Percentiles rank a stretch among this genome's conserved stretches.
phyloP scores from a whole-genome alignment of 179 eudicot species.

The Beta corolliflora region DNA sequence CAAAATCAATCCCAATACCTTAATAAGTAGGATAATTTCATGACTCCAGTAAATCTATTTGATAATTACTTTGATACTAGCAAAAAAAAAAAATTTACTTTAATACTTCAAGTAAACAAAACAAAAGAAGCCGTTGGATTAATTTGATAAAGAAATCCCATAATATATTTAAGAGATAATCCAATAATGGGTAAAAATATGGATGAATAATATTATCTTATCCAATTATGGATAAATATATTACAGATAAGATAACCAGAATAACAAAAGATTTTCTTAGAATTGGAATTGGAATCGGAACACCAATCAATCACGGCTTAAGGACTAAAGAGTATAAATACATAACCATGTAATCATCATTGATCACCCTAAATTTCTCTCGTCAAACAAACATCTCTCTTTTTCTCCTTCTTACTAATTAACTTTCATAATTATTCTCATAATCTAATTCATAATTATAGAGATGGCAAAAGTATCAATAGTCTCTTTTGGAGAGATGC shows the following conservation, averaged over 20 bases:
- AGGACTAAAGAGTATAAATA: conserved; percentile 10
- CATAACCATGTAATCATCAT: conserved; percentile 1
- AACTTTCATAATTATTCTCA: neutral
- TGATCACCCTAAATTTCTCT: conserved; percentile 13
- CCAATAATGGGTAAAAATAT: neutral
- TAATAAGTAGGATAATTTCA: too few species aligned
- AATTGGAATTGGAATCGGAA: conserved; percentile 16
- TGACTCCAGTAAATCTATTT: too few species aligned
- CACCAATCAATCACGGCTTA: neutral
- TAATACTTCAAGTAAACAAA: too few species aligned
- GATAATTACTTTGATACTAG: too few species aligned
- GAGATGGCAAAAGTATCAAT: conserved; percentile 36
- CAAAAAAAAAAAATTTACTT: too few species aligned
- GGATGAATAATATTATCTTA: neutral
- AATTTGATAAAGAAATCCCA: neutral
- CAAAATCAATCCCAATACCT: too few species aligned
- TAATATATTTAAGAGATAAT: neutral
- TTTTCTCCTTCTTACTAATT: neutral
- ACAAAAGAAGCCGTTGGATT: too few species aligned
- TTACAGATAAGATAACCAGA: neutral
- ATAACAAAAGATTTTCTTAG: neutral
- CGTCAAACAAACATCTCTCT: neutral
- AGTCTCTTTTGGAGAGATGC: conserved; percentile 68
- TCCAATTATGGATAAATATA: conserved; percentile 14
- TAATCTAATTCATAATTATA: neutral